Evolutionary conservation across 1,284 basidiomycete species (phyloP), one percentile per base, ranked within the genome.

Genomic region (Ceratobasidium sp.): DNA sequence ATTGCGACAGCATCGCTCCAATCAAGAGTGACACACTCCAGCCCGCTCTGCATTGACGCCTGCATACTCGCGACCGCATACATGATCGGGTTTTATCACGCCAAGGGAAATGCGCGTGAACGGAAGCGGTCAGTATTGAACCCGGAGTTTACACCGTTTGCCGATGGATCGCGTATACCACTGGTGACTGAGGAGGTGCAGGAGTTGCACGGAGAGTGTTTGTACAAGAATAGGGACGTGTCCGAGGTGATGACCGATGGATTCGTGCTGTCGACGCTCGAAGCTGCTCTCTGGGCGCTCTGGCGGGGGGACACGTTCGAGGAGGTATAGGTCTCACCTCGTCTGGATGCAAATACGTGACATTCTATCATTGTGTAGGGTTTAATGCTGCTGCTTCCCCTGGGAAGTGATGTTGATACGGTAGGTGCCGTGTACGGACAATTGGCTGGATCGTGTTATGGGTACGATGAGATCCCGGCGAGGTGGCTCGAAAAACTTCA

Each of bases 361-460:
- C 44, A 49, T 43, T 52, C 17, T 65, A 44, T 44, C 46, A 29
- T 25, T 71, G 8, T 43, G 29, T 7, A 78, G 78, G 78, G 78
- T n/a, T 34, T 71, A 34, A 37, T 79, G 49, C 49, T 74, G 22
- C 54, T 77, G 6, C 76, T 78, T 22, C 70, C 69, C 13, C 66
- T 79, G 13, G 78, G 78, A 13, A 56, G 52, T 22, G 78, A 79
- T 43, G 78, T 77, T n/a, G 78, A 79, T 46, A 78, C 78, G 17
- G 76, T 78, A 4, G 37, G 78, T 17, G 75, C 77, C 5, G 77
- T 79, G 11, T 79, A 79, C 37, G 78, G 76, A 3, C 56, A 74
- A 32, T 51, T 78, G 4, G 78, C 77, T 1, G 78, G 78, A 11
- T 69, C 78, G 3, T 61, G 54, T 17, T 78, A 71, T 66, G 78